phyloP scores from a whole-genome alignment of 257 asterid species.

The Cruciata laevipes region DNA sequence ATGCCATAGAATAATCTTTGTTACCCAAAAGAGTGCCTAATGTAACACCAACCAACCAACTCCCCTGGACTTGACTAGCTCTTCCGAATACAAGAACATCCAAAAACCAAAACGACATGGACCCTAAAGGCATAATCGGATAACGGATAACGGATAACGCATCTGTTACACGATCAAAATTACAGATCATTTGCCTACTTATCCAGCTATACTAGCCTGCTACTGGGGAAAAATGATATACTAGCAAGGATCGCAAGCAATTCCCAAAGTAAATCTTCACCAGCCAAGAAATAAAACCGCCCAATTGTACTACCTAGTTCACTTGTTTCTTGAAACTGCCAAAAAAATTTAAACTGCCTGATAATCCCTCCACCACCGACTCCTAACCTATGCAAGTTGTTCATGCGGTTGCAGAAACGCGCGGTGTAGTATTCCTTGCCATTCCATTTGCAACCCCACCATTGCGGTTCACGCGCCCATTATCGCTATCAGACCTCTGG shows the following conservation, averaged over 20 bases:
- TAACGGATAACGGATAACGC: neutral
- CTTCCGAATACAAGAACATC: slow-evolving; percentile 16
- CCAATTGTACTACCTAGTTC: slow-evolving; percentile 6
- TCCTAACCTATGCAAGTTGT: slow-evolving; percentile 11
- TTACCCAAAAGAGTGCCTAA: slow-evolving; percentile 3
- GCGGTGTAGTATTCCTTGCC: slow-evolving; percentile 39
- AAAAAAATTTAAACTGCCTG: slow-evolving; percentile 23
- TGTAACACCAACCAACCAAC: neutral
- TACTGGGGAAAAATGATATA: slow-evolving; percentile 4
- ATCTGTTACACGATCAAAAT: slow-evolving; percentile 12
- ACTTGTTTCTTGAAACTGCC: neutral
- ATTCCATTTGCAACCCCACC: slow-evolving; percentile 44
- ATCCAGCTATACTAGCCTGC: slow-evolving; percentile 15
- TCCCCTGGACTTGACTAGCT: neutral
- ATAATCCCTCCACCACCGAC: slow-evolving; percentile 13
- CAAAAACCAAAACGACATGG: neutral
- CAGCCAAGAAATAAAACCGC: slow-evolving; percentile 11
- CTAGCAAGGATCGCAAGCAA: neutral
- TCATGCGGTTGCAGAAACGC: slow-evolving; percentile 64
- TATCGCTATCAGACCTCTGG: slow-evolving; percentile 50
- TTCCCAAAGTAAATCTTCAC: slow-evolving; percentile 14
- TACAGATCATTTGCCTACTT: slow-evolving; percentile 9
- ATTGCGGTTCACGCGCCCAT: slow-evolving; percentile 37
- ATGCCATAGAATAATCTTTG: neutral
- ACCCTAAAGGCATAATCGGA: neutral